A percentile compares a stretch with the other conserved stretches of the same genome.
Evolutionary conservation across 371 early-diverging fungal genomes (phyloP).

Genomic region (Lichtheimia corymbifera): DNA sequence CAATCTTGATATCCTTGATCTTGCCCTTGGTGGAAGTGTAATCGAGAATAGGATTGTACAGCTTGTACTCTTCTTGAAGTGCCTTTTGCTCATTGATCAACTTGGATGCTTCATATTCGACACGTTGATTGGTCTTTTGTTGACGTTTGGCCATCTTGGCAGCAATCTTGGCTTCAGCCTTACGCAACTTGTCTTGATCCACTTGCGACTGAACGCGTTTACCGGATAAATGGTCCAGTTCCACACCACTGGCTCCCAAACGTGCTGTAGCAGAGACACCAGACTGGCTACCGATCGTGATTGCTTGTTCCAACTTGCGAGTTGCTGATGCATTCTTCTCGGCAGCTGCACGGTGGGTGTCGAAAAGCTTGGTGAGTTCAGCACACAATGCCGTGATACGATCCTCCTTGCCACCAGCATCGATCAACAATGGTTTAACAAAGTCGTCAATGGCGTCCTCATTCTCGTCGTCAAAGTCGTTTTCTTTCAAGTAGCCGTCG

Average conservation of each 20-base stretch:
- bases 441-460: slow-evolving; percentile 82
- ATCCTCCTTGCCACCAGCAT: slow-evolving; percentile 68
- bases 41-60: slow-evolving; percentile 83
- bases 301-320: slow-evolving; percentile 57
- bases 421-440: slow-evolving; percentile 83
- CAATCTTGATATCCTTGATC: slow-evolving; percentile 93
- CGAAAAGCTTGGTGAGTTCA: slow-evolving; percentile 57
- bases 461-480: slow-evolving; percentile 63
- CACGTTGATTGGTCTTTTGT: slow-evolving; percentile 57
- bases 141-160: slow-evolving; percentile 88
- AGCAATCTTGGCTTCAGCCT: slow-evolving; percentile 92
- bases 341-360: slow-evolving; percentile 11
- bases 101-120: slow-evolving; percentile 77
- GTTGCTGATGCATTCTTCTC: neutral
- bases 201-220: slow-evolving; percentile 83
- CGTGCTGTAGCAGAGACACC: slow-evolving; percentile 58
- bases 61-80: slow-evolving; percentile 66
- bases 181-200: slow-evolving; percentile 86
- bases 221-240: slow-evolving; percentile 69
- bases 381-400: slow-evolving; percentile 67
- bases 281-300: slow-evolving; percentile 59
- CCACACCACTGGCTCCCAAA: slow-evolving; percentile 47
- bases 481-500: slow-evolving; percentile 83
- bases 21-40: slow-evolving; percentile 83
- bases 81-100: slow-evolving; percentile 74